Evolutionary conservation across 371 early-diverging fungal species (phyloP).

Genomic region (Mucor ambiguus): DNA sequence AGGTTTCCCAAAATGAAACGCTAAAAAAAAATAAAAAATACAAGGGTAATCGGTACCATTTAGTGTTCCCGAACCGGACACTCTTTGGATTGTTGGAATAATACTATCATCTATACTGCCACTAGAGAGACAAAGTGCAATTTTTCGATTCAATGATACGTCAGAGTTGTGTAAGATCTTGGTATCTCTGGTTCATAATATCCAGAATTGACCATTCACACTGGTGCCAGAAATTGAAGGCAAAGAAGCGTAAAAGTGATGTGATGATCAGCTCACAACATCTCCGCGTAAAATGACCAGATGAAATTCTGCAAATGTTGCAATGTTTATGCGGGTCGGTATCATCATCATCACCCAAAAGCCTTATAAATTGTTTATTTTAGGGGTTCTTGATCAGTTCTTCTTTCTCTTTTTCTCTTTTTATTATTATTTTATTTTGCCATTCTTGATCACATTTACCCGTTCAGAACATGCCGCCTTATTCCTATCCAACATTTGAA

Average conservation of each 20-base stretch:
- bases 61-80: constrained; percentile 5
- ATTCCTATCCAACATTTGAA: constrained; percentile 37
- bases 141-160: not conserved
- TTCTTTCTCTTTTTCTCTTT: constrained; percentile 12
- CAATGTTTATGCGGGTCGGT: not conserved
- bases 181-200: not conserved
- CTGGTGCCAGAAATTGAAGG: not conserved
- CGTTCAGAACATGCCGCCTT: constrained; percentile 23
- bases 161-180: constrained; percentile 2
- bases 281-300: not conserved
- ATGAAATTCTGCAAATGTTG: not conserved
- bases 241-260: not conserved
- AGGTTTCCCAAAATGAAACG: not conserved
- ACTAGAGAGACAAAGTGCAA: not conserved
- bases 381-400: constrained; percentile 1
- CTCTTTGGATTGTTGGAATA: not conserved
- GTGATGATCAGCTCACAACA: constrained; percentile 2
- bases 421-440: constrained; percentile 8
- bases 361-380: not conserved
- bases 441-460: constrained; percentile 20
- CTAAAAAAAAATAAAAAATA: constrained; percentile 1
- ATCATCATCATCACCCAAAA: not conserved
- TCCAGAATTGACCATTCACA: not conserved
- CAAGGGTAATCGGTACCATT: not conserved
- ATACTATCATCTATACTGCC: not conserved